Evolutionary conservation across 495 filamentous ascomycete genomes (phyloP).

Genomic region (Penicillium waksmanii): DNA sequence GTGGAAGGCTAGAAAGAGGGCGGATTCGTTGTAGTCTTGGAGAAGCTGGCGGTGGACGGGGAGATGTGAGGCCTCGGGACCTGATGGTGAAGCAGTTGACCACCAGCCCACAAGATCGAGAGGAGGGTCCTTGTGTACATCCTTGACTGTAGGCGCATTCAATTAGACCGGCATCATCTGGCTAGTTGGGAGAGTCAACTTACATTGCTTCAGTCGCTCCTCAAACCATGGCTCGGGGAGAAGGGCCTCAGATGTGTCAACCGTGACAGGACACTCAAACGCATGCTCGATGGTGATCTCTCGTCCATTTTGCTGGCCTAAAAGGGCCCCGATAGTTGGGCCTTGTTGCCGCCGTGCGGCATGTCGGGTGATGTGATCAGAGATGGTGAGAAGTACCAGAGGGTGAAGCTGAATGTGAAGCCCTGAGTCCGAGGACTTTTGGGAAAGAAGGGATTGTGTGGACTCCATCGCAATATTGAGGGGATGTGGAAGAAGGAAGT

Average conservation of each 20-base stretch:
- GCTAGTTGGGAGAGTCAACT: slow-evolving; percentile 27
- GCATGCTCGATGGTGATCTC: slow-evolving; percentile 90
- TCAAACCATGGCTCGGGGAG: slow-evolving; percentile 73
- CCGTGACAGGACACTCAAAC: slow-evolving; percentile 72
- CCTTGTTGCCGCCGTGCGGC: slow-evolving; percentile 72
- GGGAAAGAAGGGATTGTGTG: slow-evolving; percentile 59
- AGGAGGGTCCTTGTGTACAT: slow-evolving; percentile 79
- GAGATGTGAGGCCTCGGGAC: slow-evolving; percentile 67
- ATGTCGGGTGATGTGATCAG: slow-evolving; percentile 93
- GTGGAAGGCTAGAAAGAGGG: slow-evolving; percentile 88
- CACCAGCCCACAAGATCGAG: slow-evolving; percentile 97
- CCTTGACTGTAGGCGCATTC: slow-evolving; percentile 63
- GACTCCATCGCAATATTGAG: slow-evolving; percentile 31
- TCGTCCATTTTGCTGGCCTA: slow-evolving; percentile 89
- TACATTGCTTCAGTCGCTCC: slow-evolving; percentile 82
- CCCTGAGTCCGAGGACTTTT: slow-evolving; percentile 73
- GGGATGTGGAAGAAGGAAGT: slow-evolving; percentile 12
- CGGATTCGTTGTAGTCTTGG: slow-evolving; percentile 76
- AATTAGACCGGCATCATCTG: slow-evolving; percentile 11
- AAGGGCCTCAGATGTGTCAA: slow-evolving; percentile 55
- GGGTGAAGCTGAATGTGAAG: slow-evolving; percentile 88
- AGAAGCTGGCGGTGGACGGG: slow-evolving; percentile 78
- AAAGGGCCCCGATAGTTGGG: slow-evolving; percentile 80
- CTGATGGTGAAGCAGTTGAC: slow-evolving; percentile 73
- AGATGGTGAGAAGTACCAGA: slow-evolving; percentile 92